Evolutionary conservation across 768 basidiomycete genomes (phyloP).

Genomic region (Obba rivulosa): DNA sequence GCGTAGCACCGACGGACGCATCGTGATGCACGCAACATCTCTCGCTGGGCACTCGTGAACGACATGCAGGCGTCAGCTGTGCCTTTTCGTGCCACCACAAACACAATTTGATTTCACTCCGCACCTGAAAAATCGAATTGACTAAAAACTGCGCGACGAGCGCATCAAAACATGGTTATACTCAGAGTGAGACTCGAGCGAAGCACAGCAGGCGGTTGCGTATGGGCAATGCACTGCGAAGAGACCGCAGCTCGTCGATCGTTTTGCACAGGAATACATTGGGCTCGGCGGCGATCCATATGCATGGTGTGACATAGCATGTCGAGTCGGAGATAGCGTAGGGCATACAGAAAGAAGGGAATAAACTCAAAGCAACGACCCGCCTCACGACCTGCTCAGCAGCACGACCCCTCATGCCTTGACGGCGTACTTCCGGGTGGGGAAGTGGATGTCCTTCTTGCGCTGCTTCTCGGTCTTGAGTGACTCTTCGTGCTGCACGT

Average conservation of each 20-base stretch:
- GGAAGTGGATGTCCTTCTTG: conserved; percentile 96
- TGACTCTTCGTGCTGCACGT: conserved; percentile 70
- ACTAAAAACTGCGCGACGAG: too few species aligned
- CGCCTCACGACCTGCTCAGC: conserved; percentile 14
- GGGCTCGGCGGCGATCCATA: conserved; percentile 7
- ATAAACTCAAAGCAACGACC: conserved; percentile 22
- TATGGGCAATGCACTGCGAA: neutral
- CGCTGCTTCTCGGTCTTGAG: conserved; percentile 87
- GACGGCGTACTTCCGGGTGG: conserved; percentile 89
- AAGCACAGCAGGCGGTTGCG: neutral
- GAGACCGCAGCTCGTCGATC: conserved; percentile 1
- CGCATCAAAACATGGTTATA: too few species aligned
- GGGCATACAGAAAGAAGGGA: conserved; percentile 34
- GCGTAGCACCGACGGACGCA: too few species aligned
- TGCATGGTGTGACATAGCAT: conserved; percentile 27
- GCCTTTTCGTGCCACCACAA: too few species aligned
- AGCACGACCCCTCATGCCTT: conserved; percentile 59
- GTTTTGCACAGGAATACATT: neutral
- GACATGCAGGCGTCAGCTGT: too few species aligned
- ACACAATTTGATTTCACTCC: too few species aligned
- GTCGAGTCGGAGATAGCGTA: conserved; percentile 29
- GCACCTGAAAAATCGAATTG: too few species aligned
- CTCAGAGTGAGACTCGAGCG: too few species aligned
- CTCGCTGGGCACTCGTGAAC: too few species aligned
- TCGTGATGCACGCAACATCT: too few species aligned